These are phyloP conservation scores for Rhizoclosmatium globosum DNA, from an alignment of 192 early-diverging fungal genomes.

Conservation along the genomic window DNA sequence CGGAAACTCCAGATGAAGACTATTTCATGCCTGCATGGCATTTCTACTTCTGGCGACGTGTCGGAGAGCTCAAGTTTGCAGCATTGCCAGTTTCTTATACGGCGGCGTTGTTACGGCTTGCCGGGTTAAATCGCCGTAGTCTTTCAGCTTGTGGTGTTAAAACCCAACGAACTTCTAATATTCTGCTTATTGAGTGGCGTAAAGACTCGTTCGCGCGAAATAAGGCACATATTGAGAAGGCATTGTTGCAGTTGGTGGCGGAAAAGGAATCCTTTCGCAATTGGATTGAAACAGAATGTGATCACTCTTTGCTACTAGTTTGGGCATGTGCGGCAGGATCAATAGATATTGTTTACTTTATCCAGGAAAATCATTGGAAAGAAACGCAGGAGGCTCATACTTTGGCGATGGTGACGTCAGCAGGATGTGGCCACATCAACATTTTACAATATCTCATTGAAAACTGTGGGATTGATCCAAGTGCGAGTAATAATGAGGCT, in stretches of 20 bases:
- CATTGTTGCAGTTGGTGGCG: neutral
- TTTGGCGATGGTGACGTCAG: neutral
- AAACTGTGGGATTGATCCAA: constrained; percentile 17
- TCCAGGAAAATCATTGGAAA: neutral
- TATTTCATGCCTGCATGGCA: neutral
- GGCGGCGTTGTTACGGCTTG: neutral
- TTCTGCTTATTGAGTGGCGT: neutral
- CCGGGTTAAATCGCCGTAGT: neutral
- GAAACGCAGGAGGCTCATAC: neutral
- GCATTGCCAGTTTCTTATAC: neutral
- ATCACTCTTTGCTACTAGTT: neutral
- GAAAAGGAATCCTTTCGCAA: neutral
- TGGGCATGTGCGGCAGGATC: neutral
- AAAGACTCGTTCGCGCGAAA: neutral
- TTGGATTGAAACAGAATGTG: neutral
- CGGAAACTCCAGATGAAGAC: neutral
- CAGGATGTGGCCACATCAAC: constrained; percentile 5
- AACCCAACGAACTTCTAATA: neutral
- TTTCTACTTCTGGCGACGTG: neutral
- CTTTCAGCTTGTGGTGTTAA: neutral
- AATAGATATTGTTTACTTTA: neutral
- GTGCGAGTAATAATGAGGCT: constrained; percentile 22
- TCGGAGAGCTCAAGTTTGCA: constrained; percentile 2
- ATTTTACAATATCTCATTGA: neutral
- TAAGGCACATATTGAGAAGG: neutral